phyloP scores from a whole-genome alignment of 345 rosid species.

The Psidium guajava region DNA sequence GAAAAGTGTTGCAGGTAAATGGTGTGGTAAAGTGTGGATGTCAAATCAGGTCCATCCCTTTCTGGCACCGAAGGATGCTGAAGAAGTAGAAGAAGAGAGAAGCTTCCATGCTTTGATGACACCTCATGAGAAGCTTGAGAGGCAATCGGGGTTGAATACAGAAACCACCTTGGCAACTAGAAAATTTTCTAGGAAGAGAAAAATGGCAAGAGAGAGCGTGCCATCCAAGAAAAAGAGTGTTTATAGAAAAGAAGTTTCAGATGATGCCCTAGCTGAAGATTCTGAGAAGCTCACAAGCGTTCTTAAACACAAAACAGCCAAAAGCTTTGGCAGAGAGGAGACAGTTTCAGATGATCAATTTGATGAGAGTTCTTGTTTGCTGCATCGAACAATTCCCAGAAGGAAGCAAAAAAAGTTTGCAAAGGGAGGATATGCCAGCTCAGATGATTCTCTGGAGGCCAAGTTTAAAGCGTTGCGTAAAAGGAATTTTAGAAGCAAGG shows the following conservation, averaged over 20 bases:
- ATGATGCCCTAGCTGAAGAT: conserved; percentile 37
- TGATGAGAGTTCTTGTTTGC: conserved; percentile 26
- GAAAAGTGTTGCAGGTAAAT: conserved; percentile 84
- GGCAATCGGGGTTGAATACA: conserved; percentile 14
- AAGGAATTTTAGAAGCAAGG: conserved; percentile 17
- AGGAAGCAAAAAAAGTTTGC: conserved; percentile 13
- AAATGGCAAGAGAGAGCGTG: conserved; percentile 22
- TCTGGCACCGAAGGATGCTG: conserved; percentile 37
- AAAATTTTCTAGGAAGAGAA: conserved; percentile 63
- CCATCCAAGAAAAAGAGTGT: conserved; percentile 25
- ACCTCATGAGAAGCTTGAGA: conserved; percentile 37
- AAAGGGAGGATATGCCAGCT: conserved; percentile 15
- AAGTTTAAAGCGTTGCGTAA: conserved; percentile 9
- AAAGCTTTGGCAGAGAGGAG: conserved; percentile 26
- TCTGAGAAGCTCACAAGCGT: conserved; percentile 27
- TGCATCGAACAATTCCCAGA: conserved; percentile 4
- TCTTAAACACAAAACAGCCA: conserved; percentile 27
- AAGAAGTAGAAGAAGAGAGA: conserved; percentile 49
- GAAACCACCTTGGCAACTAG: conserved; percentile 23
- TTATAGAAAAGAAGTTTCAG: conserved; percentile 36
- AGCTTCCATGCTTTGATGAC: conserved; percentile 9
- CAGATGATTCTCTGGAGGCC: conserved; percentile 20
- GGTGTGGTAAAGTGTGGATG: conserved; percentile 99
- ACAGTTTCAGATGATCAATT: conserved; percentile 26
- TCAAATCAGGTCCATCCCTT: conserved; percentile 92